Evolutionary conservation across 1,284 basidiomycete genomes (phyloP).

Genomic region (Cutaneotrichosporon cyanovorans): DNA sequence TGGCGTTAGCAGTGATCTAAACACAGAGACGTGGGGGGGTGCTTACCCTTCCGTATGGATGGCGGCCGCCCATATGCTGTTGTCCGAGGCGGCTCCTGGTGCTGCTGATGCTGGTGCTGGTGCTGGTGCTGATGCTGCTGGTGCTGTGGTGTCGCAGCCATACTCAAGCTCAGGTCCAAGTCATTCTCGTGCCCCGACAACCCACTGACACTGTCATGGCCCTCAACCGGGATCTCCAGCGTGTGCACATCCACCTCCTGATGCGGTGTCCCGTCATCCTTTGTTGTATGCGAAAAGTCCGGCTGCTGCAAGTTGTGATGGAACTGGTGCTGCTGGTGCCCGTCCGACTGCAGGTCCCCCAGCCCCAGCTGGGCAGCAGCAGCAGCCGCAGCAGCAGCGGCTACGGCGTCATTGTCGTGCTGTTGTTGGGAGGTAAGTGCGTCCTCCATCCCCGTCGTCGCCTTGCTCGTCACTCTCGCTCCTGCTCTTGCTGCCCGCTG

Average conservation of each 20-base stretch:
- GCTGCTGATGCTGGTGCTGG: too few species aligned
- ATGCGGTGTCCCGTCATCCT: slow-evolving; percentile 17
- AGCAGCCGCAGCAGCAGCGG: slow-evolving; percentile 35
- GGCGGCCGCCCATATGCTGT: slow-evolving; percentile 30
- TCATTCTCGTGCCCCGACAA: slow-evolving; percentile 13
- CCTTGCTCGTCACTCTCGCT: too few species aligned
- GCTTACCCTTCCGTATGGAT: slow-evolving; percentile 39
- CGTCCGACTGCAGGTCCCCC: slow-evolving; percentile 13
- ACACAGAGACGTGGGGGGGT: background rate
- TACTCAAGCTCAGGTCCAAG: slow-evolving; percentile 28
- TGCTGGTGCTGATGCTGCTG: too few species aligned
- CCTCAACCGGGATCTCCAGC: slow-evolving; percentile 18
- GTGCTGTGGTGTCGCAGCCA: slow-evolving; percentile 10
- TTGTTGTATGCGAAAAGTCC: slow-evolving; percentile 30
- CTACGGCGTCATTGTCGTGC: slow-evolving; percentile 32
- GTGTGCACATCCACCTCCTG: slow-evolving; percentile 15
- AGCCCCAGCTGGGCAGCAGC: slow-evolving; percentile 30
- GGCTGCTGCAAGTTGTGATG: slow-evolving; percentile 36
- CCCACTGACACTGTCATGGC: slow-evolving; percentile 8
- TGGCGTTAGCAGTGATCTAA: slow-evolving; percentile 8
- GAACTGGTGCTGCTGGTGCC: slow-evolving; percentile 19
- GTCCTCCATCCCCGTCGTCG: slow-evolving; percentile 27
- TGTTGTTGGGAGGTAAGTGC: slow-evolving; percentile 26
- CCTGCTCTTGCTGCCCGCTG: background rate
- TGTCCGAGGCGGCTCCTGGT: slow-evolving; percentile 5